Evolutionary conservation across 495 filamentous ascomycete species (phyloP).

Genomic region (Geopyxis carbonaria): DNA sequence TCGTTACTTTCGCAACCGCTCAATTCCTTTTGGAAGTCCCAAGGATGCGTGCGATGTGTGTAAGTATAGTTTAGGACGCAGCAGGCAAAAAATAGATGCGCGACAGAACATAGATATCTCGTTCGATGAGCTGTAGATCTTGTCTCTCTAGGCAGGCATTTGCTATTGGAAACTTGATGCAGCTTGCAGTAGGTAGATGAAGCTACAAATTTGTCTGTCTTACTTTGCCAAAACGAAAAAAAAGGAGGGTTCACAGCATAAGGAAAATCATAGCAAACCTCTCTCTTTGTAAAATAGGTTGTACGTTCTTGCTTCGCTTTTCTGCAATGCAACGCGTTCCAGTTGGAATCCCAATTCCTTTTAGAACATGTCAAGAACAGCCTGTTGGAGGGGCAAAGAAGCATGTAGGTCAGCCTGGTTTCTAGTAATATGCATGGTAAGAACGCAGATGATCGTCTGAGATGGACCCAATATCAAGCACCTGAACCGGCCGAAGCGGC

Average conservation of each 20-base stretch:
- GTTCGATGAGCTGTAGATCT: constrained; percentile 2
- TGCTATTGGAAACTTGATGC: too few species aligned
- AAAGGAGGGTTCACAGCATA: neutral
- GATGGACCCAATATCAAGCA: constrained; percentile 18
- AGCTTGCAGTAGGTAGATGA: too few species aligned
- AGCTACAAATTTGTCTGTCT: constrained; percentile 2
- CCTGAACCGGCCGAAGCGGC: constrained; percentile 8
- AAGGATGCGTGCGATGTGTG: too few species aligned
- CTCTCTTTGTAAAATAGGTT: neutral
- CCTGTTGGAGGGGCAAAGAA: constrained; percentile 14
- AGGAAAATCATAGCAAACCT: constrained; percentile 1
- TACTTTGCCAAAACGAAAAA: too few species aligned
- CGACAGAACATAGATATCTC: neutral
- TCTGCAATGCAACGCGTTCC: neutral
- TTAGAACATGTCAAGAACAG: constrained; percentile 25
- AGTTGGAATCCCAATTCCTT: neutral
- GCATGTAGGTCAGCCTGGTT: constrained; percentile 18
- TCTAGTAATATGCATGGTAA: constrained; percentile 5
- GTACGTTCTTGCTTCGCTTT: neutral
- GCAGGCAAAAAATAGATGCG: too few species aligned
- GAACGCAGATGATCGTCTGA: constrained; percentile 20
- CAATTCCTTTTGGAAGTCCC: neutral
- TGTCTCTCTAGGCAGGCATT: too few species aligned
- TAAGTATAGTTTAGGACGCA: too few species aligned
- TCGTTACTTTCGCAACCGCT: neutral